Base-by-base conservation (phyloP, 106 monocot species). In the Xerophyta viscosa region DNA sequence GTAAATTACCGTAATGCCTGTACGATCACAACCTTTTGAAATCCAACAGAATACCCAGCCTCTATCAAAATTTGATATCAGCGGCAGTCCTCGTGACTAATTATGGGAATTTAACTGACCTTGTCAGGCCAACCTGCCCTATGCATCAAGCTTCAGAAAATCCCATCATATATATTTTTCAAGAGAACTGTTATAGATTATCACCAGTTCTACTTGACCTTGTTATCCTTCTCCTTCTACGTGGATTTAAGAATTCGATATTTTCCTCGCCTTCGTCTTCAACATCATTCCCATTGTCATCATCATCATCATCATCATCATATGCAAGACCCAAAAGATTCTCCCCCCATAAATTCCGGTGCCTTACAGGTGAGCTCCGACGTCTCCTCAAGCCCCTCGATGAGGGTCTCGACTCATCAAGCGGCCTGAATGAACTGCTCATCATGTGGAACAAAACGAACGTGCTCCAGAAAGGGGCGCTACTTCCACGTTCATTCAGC, bases 361-460 rank as follows among this genome's bases (percentile, higher is more conserved):
- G 75, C 12, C 69, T 50, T 26, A 10, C 39, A 39, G 63, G 55
- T 15, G 68, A 54, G 8, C 80, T 58, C 9, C 78, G 71, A 5
- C 66, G 62, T 2, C 42, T 65, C 52, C 78, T 74, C 65, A 67
- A 66, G 41, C 68, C 17, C 30, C 83, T 50, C 4, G 73, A 57
- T 8, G 73, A 64, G 21, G 63, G 23, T 52, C 74, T 70, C 15
- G 29, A 31, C 45, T 70, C 91, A 46, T 70, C 66, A 44, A 57
- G 22, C 2, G 75, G 42, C 17, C 77, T 52, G 20, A 52, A 31
- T 13, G 73, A 66, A 46, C 50, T 56, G 37, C 53, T 72, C 20
- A 93, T 58, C 82, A 93, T 77, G 47, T 82, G 79, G 15, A 82
- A 77, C 24, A 93, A 63, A 46, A 93, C 79, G 29, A 93, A 68